Conservation (phyloP, 2,329 filamentous ascomycete genomes). For the Truncatella angustata region DNA sequence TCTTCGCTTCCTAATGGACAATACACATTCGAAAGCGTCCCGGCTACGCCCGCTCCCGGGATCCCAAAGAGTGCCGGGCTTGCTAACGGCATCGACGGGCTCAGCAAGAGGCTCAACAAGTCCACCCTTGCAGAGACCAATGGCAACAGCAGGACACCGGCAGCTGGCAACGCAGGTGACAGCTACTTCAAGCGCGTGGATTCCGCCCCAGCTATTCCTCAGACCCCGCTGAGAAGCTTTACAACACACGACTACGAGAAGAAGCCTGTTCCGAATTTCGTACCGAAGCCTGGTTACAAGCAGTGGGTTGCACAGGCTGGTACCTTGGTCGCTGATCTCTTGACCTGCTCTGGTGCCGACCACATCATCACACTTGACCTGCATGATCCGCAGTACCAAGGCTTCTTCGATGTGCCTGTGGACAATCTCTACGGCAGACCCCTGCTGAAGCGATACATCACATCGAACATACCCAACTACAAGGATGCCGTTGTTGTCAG, state of each 20-base stretch:
- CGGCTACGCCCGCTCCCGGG: conserved; percentile 77
- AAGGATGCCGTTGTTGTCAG: conserved; percentile 89
- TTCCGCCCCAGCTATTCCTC: background rate
- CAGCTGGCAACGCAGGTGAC: conserved; percentile 6
- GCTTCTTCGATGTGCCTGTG: conserved; percentile 97
- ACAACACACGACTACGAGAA: conserved; percentile 67
- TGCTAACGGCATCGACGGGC: conserved; percentile 34
- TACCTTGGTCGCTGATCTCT: conserved; percentile 87
- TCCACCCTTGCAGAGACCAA: conserved; percentile 6
- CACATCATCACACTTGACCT: conserved; percentile 98
- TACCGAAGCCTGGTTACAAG: conserved; percentile 93
- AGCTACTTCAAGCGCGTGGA: conserved; percentile 12
- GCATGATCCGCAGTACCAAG: conserved; percentile 94
- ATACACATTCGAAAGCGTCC: conserved; percentile 90
- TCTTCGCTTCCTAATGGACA: conserved; percentile 51
- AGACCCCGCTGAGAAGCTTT: conserved; percentile 34
- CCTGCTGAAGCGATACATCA: conserved; percentile 67
- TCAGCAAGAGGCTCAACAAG: conserved; percentile 10
- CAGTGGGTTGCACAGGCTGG: conserved; percentile 98
- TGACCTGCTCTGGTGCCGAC: conserved; percentile 93
- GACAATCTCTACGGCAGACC: conserved; percentile 93
- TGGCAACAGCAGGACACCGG: conserved; percentile 19
- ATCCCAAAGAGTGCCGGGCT: conserved; percentile 64
- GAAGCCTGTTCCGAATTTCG: conserved; percentile 54
- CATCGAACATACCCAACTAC: conserved; percentile 80